Conservation (phyloP, 768 basidiomycete genomes). For the Saitozyma podzolica region DNA sequence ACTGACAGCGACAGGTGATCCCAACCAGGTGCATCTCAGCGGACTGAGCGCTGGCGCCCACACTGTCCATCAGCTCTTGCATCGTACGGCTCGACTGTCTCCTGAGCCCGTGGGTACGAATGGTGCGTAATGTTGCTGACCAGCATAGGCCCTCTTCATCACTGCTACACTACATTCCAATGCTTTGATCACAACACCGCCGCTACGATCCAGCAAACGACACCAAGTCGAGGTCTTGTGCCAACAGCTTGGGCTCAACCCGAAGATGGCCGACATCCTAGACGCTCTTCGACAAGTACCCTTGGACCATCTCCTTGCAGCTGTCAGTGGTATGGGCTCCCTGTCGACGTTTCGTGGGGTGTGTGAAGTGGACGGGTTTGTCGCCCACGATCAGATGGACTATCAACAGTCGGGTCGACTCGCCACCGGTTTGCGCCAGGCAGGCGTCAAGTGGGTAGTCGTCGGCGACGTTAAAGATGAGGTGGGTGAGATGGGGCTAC, state of each 20-base stretch:
- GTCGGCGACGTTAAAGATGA: conserved; percentile 73
- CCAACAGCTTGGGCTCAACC: conserved; percentile 61
- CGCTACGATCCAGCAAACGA: conserved; percentile 62
- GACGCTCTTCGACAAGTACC: conserved; percentile 60
- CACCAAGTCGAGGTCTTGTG: conserved; percentile 69
- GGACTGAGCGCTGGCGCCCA: conserved; percentile 76
- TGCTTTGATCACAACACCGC: conserved; percentile 66
- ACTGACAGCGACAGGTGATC: conserved; percentile 31
- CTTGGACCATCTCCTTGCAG: conserved; percentile 59
- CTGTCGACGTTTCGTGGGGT: conserved; percentile 71
- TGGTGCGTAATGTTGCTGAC: neutral
- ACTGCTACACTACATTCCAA: conserved; percentile 75
- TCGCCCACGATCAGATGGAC: conserved; percentile 62
- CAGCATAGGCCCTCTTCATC: conserved; percentile 62
- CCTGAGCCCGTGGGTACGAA: conserved; percentile 50
- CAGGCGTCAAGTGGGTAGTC: conserved; percentile 64
- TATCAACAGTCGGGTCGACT: conserved; percentile 68
- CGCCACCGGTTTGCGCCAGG: conserved; percentile 57
- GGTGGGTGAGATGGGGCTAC: conserved; percentile 54
- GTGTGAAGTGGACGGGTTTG: conserved; percentile 64
- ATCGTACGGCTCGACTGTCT: conserved; percentile 67
- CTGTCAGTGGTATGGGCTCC: conserved; percentile 63
- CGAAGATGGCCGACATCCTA: conserved; percentile 59
- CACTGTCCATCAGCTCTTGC: conserved; percentile 71
- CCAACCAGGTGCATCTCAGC: conserved; percentile 62